A percentile compares a stretch with the other conserved stretches of the same genome.
Evolutionary conservation across 306 rosid genomes (phyloP).

Genomic region (Mimosa bimucronata): DNA sequence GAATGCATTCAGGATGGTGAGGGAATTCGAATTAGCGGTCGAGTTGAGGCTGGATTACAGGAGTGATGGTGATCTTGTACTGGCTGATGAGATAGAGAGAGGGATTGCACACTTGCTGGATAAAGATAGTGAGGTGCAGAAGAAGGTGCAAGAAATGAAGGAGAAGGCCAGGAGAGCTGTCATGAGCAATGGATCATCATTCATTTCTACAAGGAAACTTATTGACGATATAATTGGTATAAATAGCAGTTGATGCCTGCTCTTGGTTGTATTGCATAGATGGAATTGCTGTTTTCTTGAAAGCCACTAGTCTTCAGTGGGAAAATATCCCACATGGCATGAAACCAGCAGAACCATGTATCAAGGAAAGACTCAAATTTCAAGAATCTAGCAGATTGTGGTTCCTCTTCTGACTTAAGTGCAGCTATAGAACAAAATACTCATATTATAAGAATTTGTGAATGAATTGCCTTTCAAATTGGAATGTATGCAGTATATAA

Average conservation of each 20-base stretch:
- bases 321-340: no score
- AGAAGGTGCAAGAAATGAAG: slow-evolving; percentile 51
- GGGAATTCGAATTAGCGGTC: slow-evolving; percentile 48
- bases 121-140: slow-evolving; percentile 28
- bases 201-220: slow-evolving; percentile 31
- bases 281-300: background rate
- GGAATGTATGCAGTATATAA: no score
- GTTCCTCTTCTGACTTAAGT: no score
- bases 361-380: no score
- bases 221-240: slow-evolving; percentile 30
- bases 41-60: slow-evolving; percentile 58
- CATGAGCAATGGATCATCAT: slow-evolving; percentile 50
- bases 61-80: slow-evolving; percentile 38
- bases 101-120: slow-evolving; percentile 49
- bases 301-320: no score
- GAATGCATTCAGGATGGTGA: slow-evolving; percentile 62
- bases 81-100: slow-evolving; percentile 55
- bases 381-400: background rate
- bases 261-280: background rate
- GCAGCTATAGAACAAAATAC: background rate
- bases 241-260: slow-evolving; percentile 13
- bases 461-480: no score
- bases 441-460: no score
- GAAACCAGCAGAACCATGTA: no score
- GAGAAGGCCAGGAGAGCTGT: slow-evolving; percentile 47